phyloP scores from a whole-genome alignment of 1,284 basidiomycete genomes.

The Heterobasidion occidentale region DNA sequence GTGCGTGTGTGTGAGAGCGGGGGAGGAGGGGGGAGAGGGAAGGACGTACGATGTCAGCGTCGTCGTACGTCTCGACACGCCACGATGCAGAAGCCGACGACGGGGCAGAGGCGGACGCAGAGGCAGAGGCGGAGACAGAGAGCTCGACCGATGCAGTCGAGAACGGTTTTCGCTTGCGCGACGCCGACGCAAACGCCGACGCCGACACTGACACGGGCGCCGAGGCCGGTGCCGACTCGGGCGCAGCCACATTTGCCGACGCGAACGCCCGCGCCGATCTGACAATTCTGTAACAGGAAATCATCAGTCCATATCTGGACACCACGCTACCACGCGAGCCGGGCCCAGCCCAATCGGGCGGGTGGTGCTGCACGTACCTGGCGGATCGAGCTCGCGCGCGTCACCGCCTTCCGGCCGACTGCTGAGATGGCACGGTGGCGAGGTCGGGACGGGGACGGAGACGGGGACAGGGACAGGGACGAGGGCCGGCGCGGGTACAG shows the following conservation, averaged over 20 bases:
- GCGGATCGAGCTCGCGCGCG: background rate
- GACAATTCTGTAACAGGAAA: too few relatives aligned
- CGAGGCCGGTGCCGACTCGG: too few relatives aligned
- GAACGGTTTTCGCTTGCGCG: slow-evolving; percentile 1
- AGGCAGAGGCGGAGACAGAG: too few relatives aligned
- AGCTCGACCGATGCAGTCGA: background rate
- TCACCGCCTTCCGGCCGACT: too few relatives aligned
- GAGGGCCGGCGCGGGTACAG: slow-evolving; percentile 1
- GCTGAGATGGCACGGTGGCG: too few relatives aligned
- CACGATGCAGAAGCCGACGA: background rate
- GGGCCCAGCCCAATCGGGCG: too few relatives aligned
- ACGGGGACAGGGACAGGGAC: background rate
- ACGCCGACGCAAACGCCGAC: background rate
- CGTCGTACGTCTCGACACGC: background rate
- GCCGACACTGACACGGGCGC: background rate
- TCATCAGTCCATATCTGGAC: too few relatives aligned
- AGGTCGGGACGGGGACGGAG: too few relatives aligned
- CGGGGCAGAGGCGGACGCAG: too few relatives aligned
- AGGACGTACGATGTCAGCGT: background rate
- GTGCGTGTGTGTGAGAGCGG: slow-evolving; percentile 1
- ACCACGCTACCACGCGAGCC: too few relatives aligned
- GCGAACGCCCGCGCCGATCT: too few relatives aligned
- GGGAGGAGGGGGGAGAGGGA: background rate
- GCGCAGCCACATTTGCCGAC: too few relatives aligned
- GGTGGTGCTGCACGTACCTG: background rate